Base-by-base conservation (phyloP, 2,329 filamentous ascomycete species). In the Clonostachys sp. region DNA sequence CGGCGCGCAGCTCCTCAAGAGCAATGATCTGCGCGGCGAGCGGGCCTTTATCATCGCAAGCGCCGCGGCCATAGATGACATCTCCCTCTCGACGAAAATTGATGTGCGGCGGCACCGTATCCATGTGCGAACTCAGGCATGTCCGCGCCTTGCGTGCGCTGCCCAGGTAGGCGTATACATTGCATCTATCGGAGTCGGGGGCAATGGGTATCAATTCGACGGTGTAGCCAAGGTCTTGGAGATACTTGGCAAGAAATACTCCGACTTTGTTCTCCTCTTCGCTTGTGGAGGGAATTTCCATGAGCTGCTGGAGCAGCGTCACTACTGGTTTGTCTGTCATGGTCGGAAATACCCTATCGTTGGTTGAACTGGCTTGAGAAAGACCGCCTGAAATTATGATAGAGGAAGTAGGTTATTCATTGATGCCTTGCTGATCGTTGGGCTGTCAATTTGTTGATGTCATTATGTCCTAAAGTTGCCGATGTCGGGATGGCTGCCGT, bases 121-220 rank as follows among this genome's bases (percentile, higher is more conserved):
- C 89, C 57, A 92, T 89, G 63, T 94, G 89, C 45, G 83, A 87
- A 1, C 81, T 83, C 2, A 89, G 64, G 14, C 89, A 70, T 12
- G 86, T 70, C 16, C 73, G 73, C 0, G 81, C 75, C 10, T 73
- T 65, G 33, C 72, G 68, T 17, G 70, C 69, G 4, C 53, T 53
- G 51, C 78, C 60, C 0, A 67, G 67, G 68, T 71, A 88, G 5
- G 89, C 89, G 44, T 89, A 73, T 45, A 94, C 74, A 56, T 94
- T 94, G 70, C 84, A 89, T 33, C 48, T 33, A 2, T 9, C 6
- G 9, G 38, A 33, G 33, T 48, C 51, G 47, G 16, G 50, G n/a
- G 38, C 56, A 13, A 59, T 53, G 44, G 57, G 56, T 16, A 55
- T 48, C 7, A 50, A 50, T 24, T 68, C 51, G 38, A 66, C 64